Evolutionary conservation across 2,329 filamentous ascomycete genomes (phyloP).

Genomic region (Ascocoryne sarcoides): DNA sequence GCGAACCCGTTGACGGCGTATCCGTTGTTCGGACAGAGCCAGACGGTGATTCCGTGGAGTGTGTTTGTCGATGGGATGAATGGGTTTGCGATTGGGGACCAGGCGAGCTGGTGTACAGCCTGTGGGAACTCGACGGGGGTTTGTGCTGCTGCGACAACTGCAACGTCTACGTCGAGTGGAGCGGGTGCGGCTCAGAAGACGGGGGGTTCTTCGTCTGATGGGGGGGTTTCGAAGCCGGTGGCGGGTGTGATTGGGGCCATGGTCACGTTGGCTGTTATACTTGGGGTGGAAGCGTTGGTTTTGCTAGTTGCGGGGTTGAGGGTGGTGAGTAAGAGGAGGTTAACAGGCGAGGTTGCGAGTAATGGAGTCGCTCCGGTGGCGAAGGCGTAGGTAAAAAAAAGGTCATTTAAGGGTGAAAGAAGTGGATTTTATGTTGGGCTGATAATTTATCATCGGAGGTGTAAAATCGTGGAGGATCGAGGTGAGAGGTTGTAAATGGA

Average conservation of each 20-base stretch:
- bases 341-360: slow-evolving; percentile 18
- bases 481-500: no score
- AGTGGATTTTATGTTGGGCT: neutral
- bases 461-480: no score
- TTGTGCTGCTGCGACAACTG: slow-evolving; percentile 39
- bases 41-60: slow-evolving; percentile 53
- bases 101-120: slow-evolving; percentile 60
- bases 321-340: slow-evolving; percentile 45
- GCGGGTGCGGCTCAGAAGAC: slow-evolving; percentile 7
- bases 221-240: slow-evolving; percentile 55
- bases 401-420: no score
- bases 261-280: slow-evolving; percentile 56
- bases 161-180: slow-evolving; percentile 13
- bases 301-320: slow-evolving; percentile 48
- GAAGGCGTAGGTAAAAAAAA: no score
- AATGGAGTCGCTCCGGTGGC: no score
- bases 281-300: slow-evolving; percentile 45
- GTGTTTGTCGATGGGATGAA: slow-evolving; percentile 57
- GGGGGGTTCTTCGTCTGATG: slow-evolving; percentile 15
- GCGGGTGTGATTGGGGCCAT: slow-evolving; percentile 73
- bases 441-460: neutral
- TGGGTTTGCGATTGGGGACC: slow-evolving; percentile 58
- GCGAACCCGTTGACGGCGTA: slow-evolving; percentile 36
- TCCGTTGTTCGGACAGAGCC: slow-evolving; percentile 51
- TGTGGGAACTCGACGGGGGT: slow-evolving; percentile 65